Conservation (phyloP, 2,329 filamentous ascomycete genomes). For the Ceratocystiopsis brevicomis region DNA sequence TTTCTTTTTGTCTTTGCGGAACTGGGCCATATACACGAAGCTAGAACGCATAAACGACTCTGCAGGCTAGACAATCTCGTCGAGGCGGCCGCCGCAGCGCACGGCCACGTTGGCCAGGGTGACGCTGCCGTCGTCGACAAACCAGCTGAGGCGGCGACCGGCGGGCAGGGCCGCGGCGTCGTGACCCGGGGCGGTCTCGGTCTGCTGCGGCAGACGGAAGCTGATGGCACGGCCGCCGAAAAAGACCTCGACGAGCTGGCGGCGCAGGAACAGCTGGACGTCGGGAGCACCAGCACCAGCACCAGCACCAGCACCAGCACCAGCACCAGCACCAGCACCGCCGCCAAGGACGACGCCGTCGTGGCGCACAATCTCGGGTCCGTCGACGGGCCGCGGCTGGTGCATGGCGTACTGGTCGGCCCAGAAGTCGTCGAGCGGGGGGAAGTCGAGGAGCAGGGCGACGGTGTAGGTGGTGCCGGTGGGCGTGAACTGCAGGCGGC, state of each 20-base stretch:
- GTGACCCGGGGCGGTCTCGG: too few relatives aligned
- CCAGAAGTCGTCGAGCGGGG: conserved; percentile 20
- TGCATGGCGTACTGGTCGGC: conserved; percentile 18
- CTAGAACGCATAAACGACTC: too few relatives aligned
- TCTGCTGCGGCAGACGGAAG: conserved; percentile 11
- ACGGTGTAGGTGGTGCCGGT: conserved; percentile 12
- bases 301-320: too few relatives aligned
- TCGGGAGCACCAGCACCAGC: conserved; percentile 5
- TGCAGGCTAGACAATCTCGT: not conserved
- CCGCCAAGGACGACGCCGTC: conserved; percentile 12
- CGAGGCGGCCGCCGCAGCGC: not conserved
- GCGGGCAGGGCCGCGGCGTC: conserved; percentile 17
- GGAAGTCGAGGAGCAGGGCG: conserved; percentile 14
- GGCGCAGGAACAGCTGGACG: conserved; percentile 12
- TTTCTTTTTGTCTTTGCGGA: too few relatives aligned
- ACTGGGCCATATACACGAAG: too few relatives aligned
- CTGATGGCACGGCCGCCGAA: conserved; percentile 15
- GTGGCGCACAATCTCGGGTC: conserved; percentile 18
- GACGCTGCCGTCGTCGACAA: conserved; percentile 23
- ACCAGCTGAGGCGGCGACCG: conserved; percentile 26
- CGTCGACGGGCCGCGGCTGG: conserved; percentile 16
- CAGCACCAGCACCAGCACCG: too few relatives aligned
- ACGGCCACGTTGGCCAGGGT: not conserved
- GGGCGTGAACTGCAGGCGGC: conserved; percentile 12
- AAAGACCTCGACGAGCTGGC: conserved; percentile 14